Evolutionary conservation across 202 grass and related monocot species (phyloP), one percentile per base, ranked within the genome.

Genomic region (Bolboschoenoplectus hybrid): DNA sequence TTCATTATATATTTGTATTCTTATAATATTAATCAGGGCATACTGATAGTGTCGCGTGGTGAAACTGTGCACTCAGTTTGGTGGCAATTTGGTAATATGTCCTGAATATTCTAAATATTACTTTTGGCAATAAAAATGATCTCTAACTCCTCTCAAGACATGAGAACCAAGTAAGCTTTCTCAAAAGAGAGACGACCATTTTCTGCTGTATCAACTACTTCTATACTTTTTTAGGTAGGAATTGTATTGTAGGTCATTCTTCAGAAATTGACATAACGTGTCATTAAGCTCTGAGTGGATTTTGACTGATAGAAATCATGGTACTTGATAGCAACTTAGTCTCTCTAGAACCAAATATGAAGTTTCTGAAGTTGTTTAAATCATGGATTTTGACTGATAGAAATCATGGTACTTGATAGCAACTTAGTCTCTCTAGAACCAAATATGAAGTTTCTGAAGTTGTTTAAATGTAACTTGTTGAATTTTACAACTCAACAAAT

Each of bases 201-300:
- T 57, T 40, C 11, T 40, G 43, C 52, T 9, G 6, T 9, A 20
- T 40, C 34, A 79, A 79, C 35, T 45, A 57, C 13, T 57, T 58
- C 56, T 9, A 40, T 79, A 60, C 13, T 34, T 75, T 51, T 75
- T 8, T 14, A 79, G 35, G 35, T 19, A 79, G 1, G 12, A n/a
- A 17, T 7, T 79, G 7, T 36, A 39, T 58, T 5, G n/a, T 60
- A 58, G 51, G 35, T 43, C 16, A 41, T 45, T 79, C 52, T n/a
- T 41, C 41, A 36, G 75, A 40, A n/a, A 58, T 58, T 57, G 53
- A 13, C 75, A 79, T 5, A 77, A 53, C 56, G 26, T 52, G 34
- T 77, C 73, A 77, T 77, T 38, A 55, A 77, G 26, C 49, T 77
- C 55, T 9, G 34, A 55, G 13, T 38, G 26, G 3, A 55, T 77